Evolutionary conservation across 495 filamentous ascomycete species (phyloP).

Genomic region (Neurospora sp.): DNA sequence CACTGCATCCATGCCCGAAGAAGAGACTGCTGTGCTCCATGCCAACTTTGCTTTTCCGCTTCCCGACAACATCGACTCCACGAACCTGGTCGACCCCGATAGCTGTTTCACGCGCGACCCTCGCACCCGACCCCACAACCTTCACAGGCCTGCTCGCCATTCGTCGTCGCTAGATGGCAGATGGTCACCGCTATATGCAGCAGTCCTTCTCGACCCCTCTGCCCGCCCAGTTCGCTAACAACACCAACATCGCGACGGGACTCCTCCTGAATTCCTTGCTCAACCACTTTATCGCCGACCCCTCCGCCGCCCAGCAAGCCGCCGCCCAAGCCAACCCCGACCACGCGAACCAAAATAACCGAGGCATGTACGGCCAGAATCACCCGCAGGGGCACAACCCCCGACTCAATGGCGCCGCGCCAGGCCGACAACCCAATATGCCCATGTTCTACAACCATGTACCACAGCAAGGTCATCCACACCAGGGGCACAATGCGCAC

Average conservation of each 20-base stretch:
- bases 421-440: constrained; percentile 34
- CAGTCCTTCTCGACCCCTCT: constrained; percentile 37
- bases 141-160: constrained; percentile 1
- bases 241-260: constrained; percentile 13
- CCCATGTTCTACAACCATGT: constrained; percentile 62
- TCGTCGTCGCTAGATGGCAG: constrained; percentile 56
- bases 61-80: constrained; percentile 1
- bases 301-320: constrained; percentile 10
- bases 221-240: constrained; percentile 15
- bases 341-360: constrained; percentile 59
- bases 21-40: constrained; percentile 21
- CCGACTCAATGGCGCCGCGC: constrained; percentile 44
- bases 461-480: constrained; percentile 53
- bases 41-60: constrained; percentile 15
- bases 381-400: constrained; percentile 76
- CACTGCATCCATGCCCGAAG: constrained; percentile 24
- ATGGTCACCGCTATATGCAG: constrained; percentile 68
- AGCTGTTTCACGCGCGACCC: constrained; percentile 3
- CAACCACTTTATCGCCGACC: constrained; percentile 16
- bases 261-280: constrained; percentile 23
- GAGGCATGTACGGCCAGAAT: constrained; percentile 69
- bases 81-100: constrained; percentile 6
- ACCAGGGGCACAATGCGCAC: constrained; percentile 66
- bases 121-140: constrained; percentile 4
- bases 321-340: constrained; percentile 49